These are phyloP conservation scores for Gillenia trifoliata DNA, from an alignment of 306 rosid species.

Conservation along the genomic window DNA sequence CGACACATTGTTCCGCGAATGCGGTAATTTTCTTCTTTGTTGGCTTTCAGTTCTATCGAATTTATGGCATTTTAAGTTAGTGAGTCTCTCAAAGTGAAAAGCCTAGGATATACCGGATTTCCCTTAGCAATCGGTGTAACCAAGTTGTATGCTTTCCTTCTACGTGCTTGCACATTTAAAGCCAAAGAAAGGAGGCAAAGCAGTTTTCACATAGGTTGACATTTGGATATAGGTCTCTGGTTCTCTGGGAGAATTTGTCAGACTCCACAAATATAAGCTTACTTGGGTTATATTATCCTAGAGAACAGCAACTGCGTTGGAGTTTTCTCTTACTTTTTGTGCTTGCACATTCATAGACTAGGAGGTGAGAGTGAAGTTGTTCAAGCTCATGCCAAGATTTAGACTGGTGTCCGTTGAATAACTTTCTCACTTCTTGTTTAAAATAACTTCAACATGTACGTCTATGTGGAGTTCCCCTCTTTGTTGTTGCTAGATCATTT, in stretches of 20 bases:
- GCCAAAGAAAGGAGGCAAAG: not conserved
- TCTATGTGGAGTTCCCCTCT: not conserved
- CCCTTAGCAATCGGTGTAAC: not conserved
- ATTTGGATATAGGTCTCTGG: not conserved
- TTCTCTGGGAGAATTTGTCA: not conserved
- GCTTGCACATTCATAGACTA: not conserved
- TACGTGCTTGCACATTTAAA: not conserved
- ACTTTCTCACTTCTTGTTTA: not conserved
- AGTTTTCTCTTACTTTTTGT: not conserved
- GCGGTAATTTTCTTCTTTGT: not conserved
- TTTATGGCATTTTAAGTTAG: not conserved
- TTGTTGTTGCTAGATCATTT: not conserved
- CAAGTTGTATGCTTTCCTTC: not conserved
- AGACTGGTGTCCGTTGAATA: not conserved
- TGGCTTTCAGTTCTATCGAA: not conserved
- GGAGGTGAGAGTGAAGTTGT: not conserved
- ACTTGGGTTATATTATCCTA: not conserved
- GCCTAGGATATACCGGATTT: not conserved
- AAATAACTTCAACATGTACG: not conserved
- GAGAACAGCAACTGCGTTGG: not conserved
- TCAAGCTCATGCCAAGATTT: not conserved
- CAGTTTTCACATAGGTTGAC: not conserved
- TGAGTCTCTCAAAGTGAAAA: not conserved
- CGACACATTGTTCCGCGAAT: not conserved
- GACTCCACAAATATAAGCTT: not conserved